phyloP scores from a whole-genome alignment of 495 filamentous ascomycete species.

The Achaetomiella virescens region DNA sequence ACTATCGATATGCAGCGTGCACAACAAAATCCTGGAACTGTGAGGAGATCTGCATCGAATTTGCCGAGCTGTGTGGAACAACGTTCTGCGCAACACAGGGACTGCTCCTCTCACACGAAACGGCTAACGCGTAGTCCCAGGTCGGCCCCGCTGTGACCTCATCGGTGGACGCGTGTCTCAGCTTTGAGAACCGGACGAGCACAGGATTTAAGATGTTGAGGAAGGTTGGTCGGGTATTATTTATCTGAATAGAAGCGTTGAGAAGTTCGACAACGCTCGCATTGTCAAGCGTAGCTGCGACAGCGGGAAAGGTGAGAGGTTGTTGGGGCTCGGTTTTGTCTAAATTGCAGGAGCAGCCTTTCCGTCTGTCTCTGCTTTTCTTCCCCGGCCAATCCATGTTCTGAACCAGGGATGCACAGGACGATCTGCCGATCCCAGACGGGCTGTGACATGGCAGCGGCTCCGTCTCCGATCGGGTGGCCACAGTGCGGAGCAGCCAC shows the following conservation, averaged over 20 bases:
- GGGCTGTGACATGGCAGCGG: background rate
- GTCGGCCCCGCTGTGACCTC: constrained; percentile 1
- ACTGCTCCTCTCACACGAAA: background rate
- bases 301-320: too few relatives aligned
- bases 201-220: too few relatives aligned
- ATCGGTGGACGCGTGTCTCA: background rate
- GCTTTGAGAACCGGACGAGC: too few relatives aligned
- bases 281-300: too few relatives aligned
- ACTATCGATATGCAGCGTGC: background rate
- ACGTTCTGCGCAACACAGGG: background rate
- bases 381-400: background rate
- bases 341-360: background rate
- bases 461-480: background rate
- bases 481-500: background rate
- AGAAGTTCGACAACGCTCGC: too few relatives aligned
- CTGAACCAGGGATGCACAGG: background rate
- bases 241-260: too few relatives aligned
- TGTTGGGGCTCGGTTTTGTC: too few relatives aligned
- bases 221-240: too few relatives aligned
- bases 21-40: background rate
- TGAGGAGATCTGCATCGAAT: background rate
- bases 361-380: background rate
- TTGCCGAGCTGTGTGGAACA: background rate
- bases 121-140: background rate
- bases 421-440: constrained; percentile 3